Evolutionary conservation across 192 early-diverging fungal genomes (phyloP), one percentile per base, ranked within the genome.

Genomic region (Dimargaris cristalligena): DNA sequence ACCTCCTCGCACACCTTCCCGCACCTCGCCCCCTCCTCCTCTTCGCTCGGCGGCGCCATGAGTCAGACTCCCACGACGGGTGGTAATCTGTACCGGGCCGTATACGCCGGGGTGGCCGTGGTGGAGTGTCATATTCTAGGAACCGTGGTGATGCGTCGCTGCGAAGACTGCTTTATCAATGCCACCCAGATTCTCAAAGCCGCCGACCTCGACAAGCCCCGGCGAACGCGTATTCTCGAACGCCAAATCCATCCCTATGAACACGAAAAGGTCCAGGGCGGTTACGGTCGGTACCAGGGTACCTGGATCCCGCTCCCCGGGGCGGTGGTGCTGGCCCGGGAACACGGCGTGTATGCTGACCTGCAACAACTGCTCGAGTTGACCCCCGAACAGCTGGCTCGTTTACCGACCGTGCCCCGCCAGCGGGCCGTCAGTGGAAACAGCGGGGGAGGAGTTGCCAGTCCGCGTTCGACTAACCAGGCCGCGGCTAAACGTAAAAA

Each of bases 191-290:
- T 95, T 41, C 79, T 95, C 38, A 92, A 93, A 64, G 84, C 87
- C 22, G 92, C 92, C 23, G 83, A 82, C 51, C 84, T 87, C 51
- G 86, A 89, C 58, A 94, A 94, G 66, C 81, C 81, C 52, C 77
- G 75, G 62, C 76, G 92, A 35, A 90, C 90, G 44, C 89, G 87
- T 64, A 89, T 92, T 52, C 79, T 95, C 14, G 92, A 95, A 73
- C 74, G 77, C 61, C 90, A 92, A 59, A 78, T 95, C 8, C 71
- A 87, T 48, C 72, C 74, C 35, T 85, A 85, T 18, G 74, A 76
- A 26, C 89, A 94, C 70, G 91, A 95, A 62, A 95, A 95, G 68
- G 81, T 95, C 23, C 92, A 95, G 72, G 92, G 92, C 26, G 92
- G 92, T 14, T 95, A 94, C 69, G 91, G 91, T 25, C 90, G 91